These are phyloP conservation scores for Colletotrichum liaoningense DNA, from an alignment of 2,329 filamentous ascomycete species.

Conservation along the genomic window DNA sequence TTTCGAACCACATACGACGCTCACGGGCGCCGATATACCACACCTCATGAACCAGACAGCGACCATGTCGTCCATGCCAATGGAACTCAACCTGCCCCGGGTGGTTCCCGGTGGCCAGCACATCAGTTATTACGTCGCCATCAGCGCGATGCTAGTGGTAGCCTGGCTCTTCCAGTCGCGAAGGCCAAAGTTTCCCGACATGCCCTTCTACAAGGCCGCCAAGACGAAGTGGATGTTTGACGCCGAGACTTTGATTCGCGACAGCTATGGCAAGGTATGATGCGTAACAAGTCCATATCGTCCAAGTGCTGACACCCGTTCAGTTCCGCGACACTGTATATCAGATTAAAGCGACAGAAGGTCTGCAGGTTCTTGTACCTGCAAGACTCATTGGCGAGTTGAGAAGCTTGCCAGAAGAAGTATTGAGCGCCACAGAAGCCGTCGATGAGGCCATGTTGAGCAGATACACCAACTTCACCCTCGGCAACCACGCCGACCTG, in stretches of 20 bases:
- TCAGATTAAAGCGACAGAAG: constrained; percentile 63
- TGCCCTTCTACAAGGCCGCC: constrained; percentile 60
- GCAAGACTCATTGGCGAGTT: constrained; percentile 57
- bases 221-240: constrained; percentile 63
- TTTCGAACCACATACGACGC: background rate
- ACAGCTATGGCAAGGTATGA: constrained; percentile 61
- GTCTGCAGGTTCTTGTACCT: constrained; percentile 59
- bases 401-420: constrained; percentile 60
- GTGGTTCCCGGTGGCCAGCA: constrained; percentile 44
- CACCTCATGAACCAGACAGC: constrained; percentile 29
- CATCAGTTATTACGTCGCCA: constrained; percentile 54
- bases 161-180: constrained; percentile 52
- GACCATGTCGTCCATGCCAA: constrained; percentile 37
- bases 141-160: constrained; percentile 49
- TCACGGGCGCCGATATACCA: background rate
- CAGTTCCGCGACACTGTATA: constrained; percentile 62
- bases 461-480: constrained; percentile 62
- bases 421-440: constrained; percentile 60
- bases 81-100: constrained; percentile 42
- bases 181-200: constrained; percentile 47
- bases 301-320: background rate
- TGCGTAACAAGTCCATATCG: too few relatives aligned
- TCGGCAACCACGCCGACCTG: constrained; percentile 58
- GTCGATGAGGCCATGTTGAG: constrained; percentile 62
- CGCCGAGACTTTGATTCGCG: constrained; percentile 58